Conservation (phyloP, 345 rosid genomes). For the Excoecaria agallocha region DNA sequence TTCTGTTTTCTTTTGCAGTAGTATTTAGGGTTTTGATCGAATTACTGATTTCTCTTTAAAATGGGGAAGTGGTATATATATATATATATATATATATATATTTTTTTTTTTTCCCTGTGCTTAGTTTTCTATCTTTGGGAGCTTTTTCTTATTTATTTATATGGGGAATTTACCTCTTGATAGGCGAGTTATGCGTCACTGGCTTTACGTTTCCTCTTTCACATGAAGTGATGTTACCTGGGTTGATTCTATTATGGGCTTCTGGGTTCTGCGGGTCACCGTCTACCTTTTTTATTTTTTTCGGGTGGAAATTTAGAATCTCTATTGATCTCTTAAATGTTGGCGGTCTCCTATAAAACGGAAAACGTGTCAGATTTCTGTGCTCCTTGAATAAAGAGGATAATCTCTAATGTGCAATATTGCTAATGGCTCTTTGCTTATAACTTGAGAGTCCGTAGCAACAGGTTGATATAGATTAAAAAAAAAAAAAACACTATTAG, state of each 20-base stretch:
- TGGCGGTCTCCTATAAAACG: not conserved
- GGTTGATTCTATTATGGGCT: not conserved
- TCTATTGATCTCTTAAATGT: not conserved
- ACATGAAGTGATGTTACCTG: not conserved
- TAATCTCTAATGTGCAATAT: not conserved
- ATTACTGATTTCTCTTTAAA: not conserved
- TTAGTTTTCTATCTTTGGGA: not conserved
- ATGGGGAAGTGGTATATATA: not conserved
- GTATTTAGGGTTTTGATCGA: conserved; percentile 5
- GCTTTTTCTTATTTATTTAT: not conserved
- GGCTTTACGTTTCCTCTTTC: not conserved
- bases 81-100: no score
- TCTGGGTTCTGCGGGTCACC: not conserved
- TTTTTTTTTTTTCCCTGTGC: not conserved
- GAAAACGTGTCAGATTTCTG: not conserved
- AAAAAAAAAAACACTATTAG: not conserved
- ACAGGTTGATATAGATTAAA: not conserved
- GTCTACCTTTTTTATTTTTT: not conserved
- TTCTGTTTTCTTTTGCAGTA: not conserved
- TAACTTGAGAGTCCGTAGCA: not conserved
- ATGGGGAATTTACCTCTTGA: not conserved
- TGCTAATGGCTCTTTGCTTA: not conserved
- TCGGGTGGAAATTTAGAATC: not conserved
- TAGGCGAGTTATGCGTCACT: not conserved
- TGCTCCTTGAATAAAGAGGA: not conserved